phyloP scores from a whole-genome alignment of 768 basidiomycete genomes.

The Cantharellus cinnabarinus region DNA sequence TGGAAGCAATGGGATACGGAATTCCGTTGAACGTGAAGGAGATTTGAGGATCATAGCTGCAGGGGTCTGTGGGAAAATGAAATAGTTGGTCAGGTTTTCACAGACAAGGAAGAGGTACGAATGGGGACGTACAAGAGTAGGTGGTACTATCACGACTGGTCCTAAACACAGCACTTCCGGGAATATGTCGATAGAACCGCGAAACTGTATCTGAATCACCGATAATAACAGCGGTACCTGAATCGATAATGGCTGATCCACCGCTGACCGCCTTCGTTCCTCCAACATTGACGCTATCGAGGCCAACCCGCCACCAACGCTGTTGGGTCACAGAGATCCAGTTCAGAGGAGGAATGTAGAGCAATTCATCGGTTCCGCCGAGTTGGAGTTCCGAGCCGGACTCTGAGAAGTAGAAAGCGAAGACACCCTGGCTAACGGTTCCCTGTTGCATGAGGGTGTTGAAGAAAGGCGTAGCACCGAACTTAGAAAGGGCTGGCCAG shows the following conservation, averaged over 20 bases:
- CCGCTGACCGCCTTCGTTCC: conserved; percentile 5
- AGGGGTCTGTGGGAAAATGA: conserved; percentile 1
- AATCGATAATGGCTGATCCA: conserved; percentile 17
- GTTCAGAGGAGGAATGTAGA: conserved; percentile 16
- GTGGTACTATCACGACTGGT: too few species aligned
- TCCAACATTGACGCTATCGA: conserved; percentile 7
- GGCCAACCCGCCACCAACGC: conserved; percentile 14
- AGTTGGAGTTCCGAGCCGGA: conserved; percentile 17
- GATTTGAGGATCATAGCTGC: not conserved
- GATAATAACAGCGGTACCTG: conserved; percentile 15
- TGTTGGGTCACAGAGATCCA: conserved; percentile 15
- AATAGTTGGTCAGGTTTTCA: not conserved
- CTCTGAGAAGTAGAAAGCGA: conserved; percentile 14
- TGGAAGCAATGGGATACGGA: conserved; percentile 11
- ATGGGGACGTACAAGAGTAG: too few species aligned
- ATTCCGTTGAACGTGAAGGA: conserved; percentile 7
- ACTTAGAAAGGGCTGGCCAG: conserved; percentile 12
- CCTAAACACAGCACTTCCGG: too few species aligned
- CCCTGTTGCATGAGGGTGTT: conserved; percentile 10
- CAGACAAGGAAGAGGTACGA: too few species aligned
- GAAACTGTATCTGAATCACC: conserved; percentile 9
- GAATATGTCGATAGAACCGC: conserved; percentile 12
- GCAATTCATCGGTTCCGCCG: conserved; percentile 18
- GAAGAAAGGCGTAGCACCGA: conserved; percentile 13
- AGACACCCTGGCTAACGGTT: conserved; percentile 9